Evolutionary conservation across 768 basidiomycete genomes (phyloP).

Genomic region (Rubroboletus pulcherrimus): DNA sequence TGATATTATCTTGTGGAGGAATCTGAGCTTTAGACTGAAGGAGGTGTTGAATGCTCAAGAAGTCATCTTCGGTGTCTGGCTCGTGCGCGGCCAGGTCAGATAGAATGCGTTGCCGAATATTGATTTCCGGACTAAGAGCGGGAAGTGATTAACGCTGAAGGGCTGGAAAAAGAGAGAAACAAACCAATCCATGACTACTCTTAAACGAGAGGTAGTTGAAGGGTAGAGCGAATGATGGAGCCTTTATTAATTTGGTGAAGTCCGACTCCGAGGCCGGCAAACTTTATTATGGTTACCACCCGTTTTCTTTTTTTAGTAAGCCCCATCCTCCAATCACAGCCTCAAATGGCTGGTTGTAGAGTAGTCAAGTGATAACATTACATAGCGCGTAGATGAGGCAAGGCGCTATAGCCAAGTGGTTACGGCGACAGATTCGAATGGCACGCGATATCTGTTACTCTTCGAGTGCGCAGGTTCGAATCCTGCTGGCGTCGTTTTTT

Average conservation of each 20-base stretch:
- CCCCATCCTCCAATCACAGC: too few relatives aligned
- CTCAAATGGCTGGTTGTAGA: too few relatives aligned
- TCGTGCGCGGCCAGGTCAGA: conserved; percentile 66
- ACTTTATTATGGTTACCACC: too few relatives aligned
- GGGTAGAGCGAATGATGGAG: too few relatives aligned
- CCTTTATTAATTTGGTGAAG: too few relatives aligned
- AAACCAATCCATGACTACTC: conserved; percentile 47
- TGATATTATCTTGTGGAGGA: conserved; percentile 17
- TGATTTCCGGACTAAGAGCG: conserved; percentile 61
- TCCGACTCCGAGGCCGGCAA: too few relatives aligned
- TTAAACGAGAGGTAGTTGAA: not conserved
- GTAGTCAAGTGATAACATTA: too few relatives aligned
- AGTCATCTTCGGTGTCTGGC: conserved; percentile 44
- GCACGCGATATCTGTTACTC: conserved; percentile 33
- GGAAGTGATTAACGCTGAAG: not conserved
- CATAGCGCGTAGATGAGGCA: too few relatives aligned
- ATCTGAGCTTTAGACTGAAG: conserved; percentile 62
- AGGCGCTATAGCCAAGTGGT: conserved; percentile 71
- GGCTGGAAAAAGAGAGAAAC: conserved; percentile 8
- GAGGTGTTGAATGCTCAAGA: conserved; percentile 48
- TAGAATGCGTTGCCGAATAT: conserved; percentile 72
- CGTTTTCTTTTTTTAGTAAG: too few relatives aligned
- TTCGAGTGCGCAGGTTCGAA: conserved; percentile 40
- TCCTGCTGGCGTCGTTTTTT: conserved; percentile 38
- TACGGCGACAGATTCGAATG: conserved; percentile 72